Base-by-base conservation (phyloP, 2,329 filamentous ascomycete genomes). In the Fusarium dimerum region DNA sequence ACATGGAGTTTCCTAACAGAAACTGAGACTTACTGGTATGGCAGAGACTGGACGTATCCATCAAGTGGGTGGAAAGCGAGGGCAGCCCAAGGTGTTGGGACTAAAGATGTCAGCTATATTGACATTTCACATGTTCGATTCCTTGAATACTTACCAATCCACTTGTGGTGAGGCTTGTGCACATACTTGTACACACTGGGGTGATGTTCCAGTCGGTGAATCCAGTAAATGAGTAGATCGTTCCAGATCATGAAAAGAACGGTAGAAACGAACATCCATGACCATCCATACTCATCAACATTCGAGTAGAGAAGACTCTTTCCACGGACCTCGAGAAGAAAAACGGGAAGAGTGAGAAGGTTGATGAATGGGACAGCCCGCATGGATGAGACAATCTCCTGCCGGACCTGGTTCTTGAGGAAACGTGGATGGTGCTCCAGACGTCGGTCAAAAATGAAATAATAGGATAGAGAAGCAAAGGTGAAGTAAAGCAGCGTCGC, bases 401-500 rank as follows among this genome's bases (percentile, higher is more conserved):
- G 73, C 47, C 68, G 67, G 48, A 77, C 64, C 59, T 78, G 76
- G 66, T 78, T 77, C 68, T 76, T 71, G 48, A 78, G 68, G 65
- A 77, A 78, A 51, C 74, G 72, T 17, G 76, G 76, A 60, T 78
- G 76, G 56, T 78, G 63, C 62, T 76, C 73, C 46, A 76, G 67
- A 12, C 74, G 72, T 15, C 71, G 68, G 62, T 78, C 76, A 55
- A 77, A 78, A 50, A 92, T 76, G 72, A 90, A 84, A 71, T 86
- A 73, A 73, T 92, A 92, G 34, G 88, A 91, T 13, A 90, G 74
- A 38, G 83, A 78, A 20, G 87, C 85, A 68, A 84, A 88, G 59
- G 86, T 60, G 67, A 87, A 88, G 77, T 91, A 92, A 32, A 70
- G 61, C 39, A 56, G 40, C 13, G 70, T 66, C 48, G 72, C 73